Evolutionary conservation across 768 basidiomycete genomes (phyloP), one percentile per base, ranked within the genome.

Genomic region (Mycena sanguinolenta): DNA sequence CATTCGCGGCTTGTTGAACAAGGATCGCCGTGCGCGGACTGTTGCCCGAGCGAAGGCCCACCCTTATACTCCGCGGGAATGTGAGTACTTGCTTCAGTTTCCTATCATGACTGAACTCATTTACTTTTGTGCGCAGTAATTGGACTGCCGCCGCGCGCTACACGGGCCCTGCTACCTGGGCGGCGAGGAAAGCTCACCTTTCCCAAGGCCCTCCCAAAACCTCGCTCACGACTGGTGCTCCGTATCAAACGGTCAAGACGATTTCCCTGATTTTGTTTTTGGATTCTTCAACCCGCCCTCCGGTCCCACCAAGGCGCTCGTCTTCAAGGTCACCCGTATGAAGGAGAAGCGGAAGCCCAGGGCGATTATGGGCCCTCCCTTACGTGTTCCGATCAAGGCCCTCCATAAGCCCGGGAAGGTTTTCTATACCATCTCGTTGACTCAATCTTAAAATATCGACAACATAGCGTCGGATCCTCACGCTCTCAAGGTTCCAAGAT

Each of bases 91-190:
- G n/a, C 23, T 46, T 4, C 17, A 0, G 13, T 27, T 17, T 50
- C 30, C 23, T 32, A 6, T 49, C 14, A n/a, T 44, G 7, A 6
- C 16, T 21, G 44, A 10, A 5, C 38, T 30, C 49, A 60, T 19
- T 21, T 9, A 21, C 23, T n/a, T 25, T n/a, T 9, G 54, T 34
- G 6, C 39, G 0, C 8, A 57, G 59, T 0, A 54, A 68, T 28
- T 68, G 67, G 67, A 38, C 9, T 0, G 59, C 59, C 6, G 60
- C 61, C 25, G 53, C 53, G 1, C 52, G 42, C 1, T 59, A 68
- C 9, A 42, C 14, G 3, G 39, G 39, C 16, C 60, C 53, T 10
- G 53, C 55, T 19, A 53, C 67, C 4, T 68, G 59, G 67, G 54
- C 55, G 16, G 53, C 67, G 5, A 3, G 19, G 23, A 23, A 32